phyloP scores from a whole-genome alignment of 2,329 filamentous ascomycete species.

The Xylariaceae sp. region DNA sequence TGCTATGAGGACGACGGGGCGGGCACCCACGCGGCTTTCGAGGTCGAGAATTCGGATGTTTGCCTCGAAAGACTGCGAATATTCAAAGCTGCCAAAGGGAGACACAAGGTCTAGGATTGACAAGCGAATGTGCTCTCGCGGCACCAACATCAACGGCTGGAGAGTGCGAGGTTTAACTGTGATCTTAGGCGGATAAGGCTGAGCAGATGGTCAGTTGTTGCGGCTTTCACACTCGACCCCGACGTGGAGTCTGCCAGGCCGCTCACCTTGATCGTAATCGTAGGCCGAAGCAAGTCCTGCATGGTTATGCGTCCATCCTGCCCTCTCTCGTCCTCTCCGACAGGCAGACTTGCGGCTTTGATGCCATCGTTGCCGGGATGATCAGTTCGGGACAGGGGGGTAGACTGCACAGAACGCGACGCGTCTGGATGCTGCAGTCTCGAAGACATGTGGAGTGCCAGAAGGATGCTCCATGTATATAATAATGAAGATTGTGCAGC shows the following conservation, averaged over 20 bases:
- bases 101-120: slow-evolving; percentile 54
- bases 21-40: slow-evolving; percentile 52
- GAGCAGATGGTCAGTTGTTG: slow-evolving; percentile 8
- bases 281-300: slow-evolving; percentile 46
- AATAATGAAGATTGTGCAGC: slow-evolving; percentile 2
- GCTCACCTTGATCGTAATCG: slow-evolving; percentile 49
- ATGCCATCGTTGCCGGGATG: slow-evolving; percentile 34
- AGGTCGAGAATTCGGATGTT: slow-evolving; percentile 59
- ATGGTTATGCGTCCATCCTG: slow-evolving; percentile 39
- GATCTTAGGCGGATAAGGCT: slow-evolving; percentile 53
- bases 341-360: slow-evolving; percentile 24
- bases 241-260: not conserved
- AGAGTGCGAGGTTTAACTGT: slow-evolving; percentile 49
- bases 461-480: slow-evolving; percentile 27
- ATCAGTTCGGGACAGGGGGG: slow-evolving; percentile 34
- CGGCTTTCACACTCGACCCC: slow-evolving; percentile 1
- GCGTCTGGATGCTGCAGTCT: slow-evolving; percentile 36
- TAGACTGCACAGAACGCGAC: slow-evolving; percentile 41
- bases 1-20: slow-evolving; percentile 55
- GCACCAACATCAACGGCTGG: slow-evolving; percentile 57
- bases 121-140: slow-evolving; percentile 55
- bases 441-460: slow-evolving; percentile 29
- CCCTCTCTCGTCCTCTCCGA: slow-evolving; percentile 30
- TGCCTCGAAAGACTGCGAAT: slow-evolving; percentile 54
- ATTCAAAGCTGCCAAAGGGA: slow-evolving; percentile 45